These are phyloP conservation scores for Fomitiporia mediterranea DNA, from an alignment of 1,284 basidiomycete species.

Conservation along the genomic window DNA sequence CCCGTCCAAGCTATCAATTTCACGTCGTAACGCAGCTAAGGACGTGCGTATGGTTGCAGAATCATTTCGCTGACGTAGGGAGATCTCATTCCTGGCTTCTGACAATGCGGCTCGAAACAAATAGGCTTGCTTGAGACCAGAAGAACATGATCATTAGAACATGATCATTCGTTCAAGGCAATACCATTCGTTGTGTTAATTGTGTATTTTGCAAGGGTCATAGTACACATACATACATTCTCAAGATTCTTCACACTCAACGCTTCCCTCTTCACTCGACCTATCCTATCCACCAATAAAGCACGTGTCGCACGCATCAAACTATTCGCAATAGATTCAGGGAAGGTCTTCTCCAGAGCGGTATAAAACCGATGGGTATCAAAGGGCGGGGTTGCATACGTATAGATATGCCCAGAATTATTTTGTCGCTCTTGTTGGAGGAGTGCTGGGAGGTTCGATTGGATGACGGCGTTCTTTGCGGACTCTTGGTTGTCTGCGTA, in stretches of 20 bases:
- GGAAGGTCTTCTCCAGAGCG: conserved; percentile 65
- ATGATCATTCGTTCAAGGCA: conserved; percentile 12
- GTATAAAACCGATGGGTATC: conserved; percentile 48
- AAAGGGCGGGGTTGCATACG: conserved; percentile 17
- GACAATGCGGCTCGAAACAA: conserved; percentile 91
- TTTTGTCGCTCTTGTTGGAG: not conserved
- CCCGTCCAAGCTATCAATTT: conserved; percentile 82
- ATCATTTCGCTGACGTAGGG: conserved; percentile 82
- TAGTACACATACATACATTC: conserved; percentile 66
- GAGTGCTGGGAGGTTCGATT: conserved; percentile 15
- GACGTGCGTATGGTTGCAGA: conserved; percentile 75
- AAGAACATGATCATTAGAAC: conserved; percentile 14
- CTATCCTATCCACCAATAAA: conserved; percentile 72
- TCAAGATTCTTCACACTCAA: conserved; percentile 84
- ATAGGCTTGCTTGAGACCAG: conserved; percentile 79
- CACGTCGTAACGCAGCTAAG: conserved; percentile 75
- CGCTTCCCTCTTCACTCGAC: conserved; percentile 69
- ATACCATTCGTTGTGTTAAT: not conserved
- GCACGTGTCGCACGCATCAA: conserved; percentile 87
- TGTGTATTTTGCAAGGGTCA: not conserved
- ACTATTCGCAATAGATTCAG: conserved; percentile 61
- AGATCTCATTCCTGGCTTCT: conserved; percentile 86
- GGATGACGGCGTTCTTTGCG: not conserved
- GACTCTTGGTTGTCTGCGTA: conserved; percentile 20
- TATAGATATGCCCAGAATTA: not conserved